Base-by-base conservation (phyloP, 2,329 filamentous ascomycete genomes). In the Claviceps sp. region DNA sequence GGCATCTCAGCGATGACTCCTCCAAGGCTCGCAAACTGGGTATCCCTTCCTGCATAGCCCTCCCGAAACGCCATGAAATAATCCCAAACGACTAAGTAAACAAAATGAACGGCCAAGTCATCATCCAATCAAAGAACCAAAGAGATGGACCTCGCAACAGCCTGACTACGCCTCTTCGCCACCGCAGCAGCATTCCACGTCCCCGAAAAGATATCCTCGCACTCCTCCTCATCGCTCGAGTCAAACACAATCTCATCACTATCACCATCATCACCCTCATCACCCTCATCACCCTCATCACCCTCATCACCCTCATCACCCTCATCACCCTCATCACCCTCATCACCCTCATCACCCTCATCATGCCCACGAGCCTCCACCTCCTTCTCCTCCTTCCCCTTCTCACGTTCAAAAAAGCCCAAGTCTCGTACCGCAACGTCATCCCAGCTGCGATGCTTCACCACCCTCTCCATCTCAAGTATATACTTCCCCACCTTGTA, bases 401-500 rank as follows among this genome's bases (percentile, higher is more conserved):
- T 30, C 30, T 34, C 30, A 34, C 30, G 30, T 34, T 56, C 51
- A 24, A 24, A 46, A 37, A 37, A 37, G 4, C 50, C 53, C 37
- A 20, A 46, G 20, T 57, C 51, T 22, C 58, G 56, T 3, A 52
- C 55, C 2, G 56, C 52, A 8, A 62, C 49, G 47, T 68, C 64
- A 51, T 66, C 79, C 80, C 79, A 84, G 51, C 65, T 68, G 37
- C 72, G 70, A 46, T 71, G 69, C 13, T 72, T 68, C 24, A 77
- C 70, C 16, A 82, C 75, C 50, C 78, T 69, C 62, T 76, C 74
- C 41, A 75, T 78, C 67, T 85, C 82, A 41, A 85, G 63, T 34
- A 85, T 84, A 61, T 78, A 85, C 63, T 84, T 85, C 57, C 81
- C 81, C 48, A 84, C 72, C 65, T 85, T 85, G 70, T 85, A 85